Evolutionary conservation across 129 eudicot species (phyloP).

Genomic region (Escallonia herrerae): DNA sequence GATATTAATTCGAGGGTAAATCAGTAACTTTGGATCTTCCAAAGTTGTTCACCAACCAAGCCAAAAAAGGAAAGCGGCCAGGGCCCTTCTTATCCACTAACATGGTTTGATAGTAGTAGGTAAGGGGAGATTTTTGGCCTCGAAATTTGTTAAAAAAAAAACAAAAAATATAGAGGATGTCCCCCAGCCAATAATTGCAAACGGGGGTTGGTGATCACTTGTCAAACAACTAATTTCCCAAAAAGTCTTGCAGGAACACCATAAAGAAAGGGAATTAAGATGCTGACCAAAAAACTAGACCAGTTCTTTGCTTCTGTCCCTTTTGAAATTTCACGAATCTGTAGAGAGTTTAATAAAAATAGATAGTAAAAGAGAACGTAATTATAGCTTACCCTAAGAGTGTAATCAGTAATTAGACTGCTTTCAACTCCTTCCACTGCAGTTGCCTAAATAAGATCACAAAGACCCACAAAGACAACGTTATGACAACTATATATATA

Average conservation of each 20-base stretch:
- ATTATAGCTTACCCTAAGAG: slow-evolving; percentile 57
- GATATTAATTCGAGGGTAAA: neutral
- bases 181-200: too few species aligned
- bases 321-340: too few species aligned
- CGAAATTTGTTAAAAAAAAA: neutral
- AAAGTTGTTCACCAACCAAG: slow-evolving; percentile 4
- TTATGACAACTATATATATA: neutral
- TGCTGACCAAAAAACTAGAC: too few species aligned
- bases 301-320: too few species aligned
- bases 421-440: slow-evolving; percentile 84
- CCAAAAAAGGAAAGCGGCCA: neutral
- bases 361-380: neutral
- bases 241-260: neutral
- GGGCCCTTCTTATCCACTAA: slow-evolving; percentile 2
- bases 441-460: slow-evolving; percentile 51
- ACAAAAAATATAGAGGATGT: neutral
- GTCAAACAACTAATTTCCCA: neutral
- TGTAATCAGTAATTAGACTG: slow-evolving; percentile 87
- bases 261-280: neutral
- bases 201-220: neutral
- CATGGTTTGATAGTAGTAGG: neutral
- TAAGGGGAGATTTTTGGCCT: neutral
- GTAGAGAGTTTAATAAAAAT: neutral
- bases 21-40: neutral
- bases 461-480: neutral